Base-by-base conservation (phyloP, 2,329 filamentous ascomycete species). In the Metarhizium guizhouense region DNA sequence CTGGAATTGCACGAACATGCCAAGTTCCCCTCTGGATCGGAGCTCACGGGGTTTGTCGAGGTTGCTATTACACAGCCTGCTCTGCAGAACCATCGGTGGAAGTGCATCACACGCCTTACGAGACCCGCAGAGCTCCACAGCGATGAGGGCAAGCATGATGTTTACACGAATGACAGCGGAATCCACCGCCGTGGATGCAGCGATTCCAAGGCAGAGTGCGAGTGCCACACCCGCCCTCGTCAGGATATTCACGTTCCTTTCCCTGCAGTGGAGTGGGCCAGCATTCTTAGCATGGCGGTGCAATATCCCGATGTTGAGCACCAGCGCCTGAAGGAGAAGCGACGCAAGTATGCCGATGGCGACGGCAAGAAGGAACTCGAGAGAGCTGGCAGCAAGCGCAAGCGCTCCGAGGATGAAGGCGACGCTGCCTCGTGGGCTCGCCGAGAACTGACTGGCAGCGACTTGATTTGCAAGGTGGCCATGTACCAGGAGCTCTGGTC, bases 401-500 rank as follows among this genome's bases (percentile, higher is more conserved):
- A 73, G 68, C 65, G 71, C 16, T 70, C 68, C 10, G 71, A 73
- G 57, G 70, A 72, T 54, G 71, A 73, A 45, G 71, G 71, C 13
- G 71, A 73, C 56, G 71, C 71, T 4, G 68, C 70, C 6, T 68
- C 70, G 1, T 73, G 71, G 71, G 64, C 69, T 5, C 67, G 70
- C 2, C 69, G 71, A 6, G 70, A 73, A 56, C 65, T 64, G 25
- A 77, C 77, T 1, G 77, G 78, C 60, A 79, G 79, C 63, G 80
- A 84, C 47, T 73, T 84, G 56, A 76, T 85, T 53, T 74, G 77
- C 60, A 78, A 79, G 66, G 81, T 85, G 49, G 81, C 81, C 65
- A 86, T 86, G 83, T 82, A 84, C 66, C 83, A 86, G 66, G 83
- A 86, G 71, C 75, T 86, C 40, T 84, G 79, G 76, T 85, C 81